These are phyloP conservation scores for Candida sp. DNA, from an alignment of 1,139 yeast genomes.

Conservation along the genomic window DNA sequence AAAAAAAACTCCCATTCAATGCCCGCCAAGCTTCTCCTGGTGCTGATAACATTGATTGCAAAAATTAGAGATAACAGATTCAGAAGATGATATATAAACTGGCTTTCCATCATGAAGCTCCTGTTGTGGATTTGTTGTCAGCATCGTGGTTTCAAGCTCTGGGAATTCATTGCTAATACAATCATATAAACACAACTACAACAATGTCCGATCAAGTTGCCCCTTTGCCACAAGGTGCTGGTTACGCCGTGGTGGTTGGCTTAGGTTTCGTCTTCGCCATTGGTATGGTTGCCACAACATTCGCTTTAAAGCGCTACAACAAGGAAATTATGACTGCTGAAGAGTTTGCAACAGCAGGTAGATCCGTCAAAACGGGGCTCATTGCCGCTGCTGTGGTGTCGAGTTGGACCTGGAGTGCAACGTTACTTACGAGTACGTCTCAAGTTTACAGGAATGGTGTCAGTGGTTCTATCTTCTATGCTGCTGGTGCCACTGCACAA, in stretches of 20 bases:
- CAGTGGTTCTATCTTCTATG: constrained; percentile 55
- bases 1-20: too few species aligned
- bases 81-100: too few species aligned
- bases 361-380: constrained; percentile 80
- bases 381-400: constrained; percentile 89
- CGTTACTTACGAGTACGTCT: constrained; percentile 76
- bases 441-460: constrained; percentile 82
- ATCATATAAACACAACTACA: neutral
- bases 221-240: constrained; percentile 71
- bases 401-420: constrained; percentile 97
- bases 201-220: constrained; percentile 9
- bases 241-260: constrained; percentile 92
- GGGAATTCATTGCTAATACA: neutral
- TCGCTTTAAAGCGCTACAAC: constrained; percentile 72
- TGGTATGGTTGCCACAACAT: constrained; percentile 80
- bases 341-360: constrained; percentile 88
- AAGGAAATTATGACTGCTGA: constrained; percentile 86
- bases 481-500: constrained; percentile 61
- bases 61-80: too few species aligned
- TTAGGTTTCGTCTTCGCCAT: constrained; percentile 81
- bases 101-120: too few species aligned
- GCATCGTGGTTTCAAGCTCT: too few species aligned
- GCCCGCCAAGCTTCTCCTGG: too few species aligned
- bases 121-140: too few species aligned
- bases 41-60: too few species aligned